Evolutionary conservation across 2,329 filamentous ascomycete genomes (phyloP), one percentile per base, ranked within the genome.

Genomic region (Cladorrhinum sp.): DNA sequence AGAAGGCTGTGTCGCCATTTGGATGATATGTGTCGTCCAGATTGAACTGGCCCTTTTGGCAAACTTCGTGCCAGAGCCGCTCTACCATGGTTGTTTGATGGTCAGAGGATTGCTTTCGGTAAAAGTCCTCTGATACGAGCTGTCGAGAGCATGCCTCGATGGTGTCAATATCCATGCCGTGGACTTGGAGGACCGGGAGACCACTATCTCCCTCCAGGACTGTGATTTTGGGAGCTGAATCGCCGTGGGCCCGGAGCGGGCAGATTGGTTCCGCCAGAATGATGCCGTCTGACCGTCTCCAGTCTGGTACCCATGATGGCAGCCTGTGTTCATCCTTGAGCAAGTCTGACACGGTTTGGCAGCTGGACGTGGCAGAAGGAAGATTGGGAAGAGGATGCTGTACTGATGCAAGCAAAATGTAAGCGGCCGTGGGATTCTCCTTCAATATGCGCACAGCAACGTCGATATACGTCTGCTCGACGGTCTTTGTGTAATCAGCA

Each of bases 271-370:
- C 68, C 1, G 68, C 70, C 13, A 75, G 64, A 8, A 75, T 65
- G 36, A 41, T 75, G 73, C 1, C 72, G 56, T 12, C 72, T 72
- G 6, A 68, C 57, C 6, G 32, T 52, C 72, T 68, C 75, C 74
- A 76, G 66, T 76, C 74, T 1, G 74, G 74, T 24, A 74, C 74
- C 74, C 74, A 76, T 0, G 73, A 72, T 1, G 74, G 74, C 3
- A 76, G 24, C 13, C 23, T 32, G 12, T 52, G 48, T 22, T 51
- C n/a, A 12, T 22, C 36, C 41, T n/a, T 32, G 29, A 50, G 20
- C 23, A 8, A 36, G 9, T 38, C 36, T 10, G 36, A n/a, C 36
- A 41, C 8, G 36, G 36, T 41, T 41, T 41, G 6, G 6, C 36
- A 41, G 7, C 16, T 41, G 16, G 36, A 10, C 16, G 9, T 41